Evolutionary conservation across 2,329 filamentous ascomycete species (phyloP), one percentile per base, ranked within the genome.

Genomic region (Fusarium abutilonis): DNA sequence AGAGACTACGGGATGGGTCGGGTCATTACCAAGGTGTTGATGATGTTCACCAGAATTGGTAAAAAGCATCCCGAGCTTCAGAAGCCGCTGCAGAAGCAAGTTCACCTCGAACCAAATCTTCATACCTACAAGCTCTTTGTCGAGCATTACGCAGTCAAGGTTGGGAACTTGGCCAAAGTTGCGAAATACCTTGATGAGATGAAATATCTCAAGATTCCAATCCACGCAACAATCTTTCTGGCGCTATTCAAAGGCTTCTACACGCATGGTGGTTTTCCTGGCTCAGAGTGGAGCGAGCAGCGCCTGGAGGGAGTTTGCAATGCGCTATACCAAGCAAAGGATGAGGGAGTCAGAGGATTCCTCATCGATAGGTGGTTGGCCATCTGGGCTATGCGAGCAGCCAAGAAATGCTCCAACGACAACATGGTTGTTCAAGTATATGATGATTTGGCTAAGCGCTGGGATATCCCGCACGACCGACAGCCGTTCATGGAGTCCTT

Each of bases 221-320:
- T 94, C 14, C 87, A 94, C 59, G 90, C 89, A 6, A 84, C 89
- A 54, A 84, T 96, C 21, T 97, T 94, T 70, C 80, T 95, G 34
- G 83, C 89, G 8, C 80, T 98, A 4, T 91, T 98, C 77, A 89
- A 92, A 68, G 93, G 91, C 0, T 99, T 98, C 72, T 82, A 83
- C 29, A 75, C 79, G 3, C 89, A 97, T 70, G 94, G 93, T 10
- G 87, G 86, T 23, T 72, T 80, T 21, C 79, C 63, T 1, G 75
- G 87, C 62, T 87, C 88, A 0, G 82, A 86, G 11, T 99, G 95
- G 94, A 92, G 86, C 26, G 78, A 80, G 28, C 76, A 83, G 63
- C 83, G 87, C n/a, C 83, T 98, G 3, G 82, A 89, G 39, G 82
- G 80, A 38, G 85, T 92, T 10, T 90, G 90, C 82, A 74, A 80